Percentiles rank a stretch among this genome's conserved stretches.
These are phyloP conservation scores for Leucoagaricus sp. DNA, from an alignment of 1,284 basidiomycete species.

Conservation along the genomic window DNA sequence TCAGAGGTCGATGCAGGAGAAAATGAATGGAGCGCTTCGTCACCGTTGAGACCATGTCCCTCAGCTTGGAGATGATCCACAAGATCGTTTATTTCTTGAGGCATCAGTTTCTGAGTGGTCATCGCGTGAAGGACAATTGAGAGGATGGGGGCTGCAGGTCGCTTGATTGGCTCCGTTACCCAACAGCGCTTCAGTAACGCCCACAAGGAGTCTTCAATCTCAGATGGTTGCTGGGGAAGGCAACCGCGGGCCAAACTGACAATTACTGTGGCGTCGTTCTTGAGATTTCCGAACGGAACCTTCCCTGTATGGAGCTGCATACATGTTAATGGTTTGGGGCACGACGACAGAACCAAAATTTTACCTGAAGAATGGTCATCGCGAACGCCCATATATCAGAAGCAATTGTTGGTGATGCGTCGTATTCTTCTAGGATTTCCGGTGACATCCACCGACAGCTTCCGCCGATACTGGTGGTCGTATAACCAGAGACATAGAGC, in stretches of 20 bases:
- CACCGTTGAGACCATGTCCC: no score
- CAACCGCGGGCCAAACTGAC: conserved; percentile 3
- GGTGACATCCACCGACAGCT: conserved; percentile 22
- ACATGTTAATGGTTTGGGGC: no score
- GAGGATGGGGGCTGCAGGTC: conserved; percentile 11
- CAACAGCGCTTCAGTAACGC: conserved; percentile 16
- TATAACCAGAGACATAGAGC: conserved; percentile 18
- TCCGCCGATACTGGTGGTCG: conserved; percentile 18
- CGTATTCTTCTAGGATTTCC: conserved; percentile 17
- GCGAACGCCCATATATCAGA: conserved; percentile 21
- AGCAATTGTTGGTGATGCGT: conserved; percentile 7
- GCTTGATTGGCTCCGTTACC: conserved; percentile 11
- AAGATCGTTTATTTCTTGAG: not conserved
- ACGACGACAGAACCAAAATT: not conserved
- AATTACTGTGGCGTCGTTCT: conserved; percentile 16
- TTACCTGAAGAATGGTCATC: conserved; percentile 20
- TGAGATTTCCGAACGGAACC: conserved; percentile 14
- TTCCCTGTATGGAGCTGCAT: conserved; percentile 18
- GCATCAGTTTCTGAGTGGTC: not conserved
- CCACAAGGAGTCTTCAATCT: conserved; percentile 16
- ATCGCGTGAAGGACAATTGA: conserved; percentile 4
- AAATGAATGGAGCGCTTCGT: no score
- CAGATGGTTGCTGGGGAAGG: conserved; percentile 13
- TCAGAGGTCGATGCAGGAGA: no score
- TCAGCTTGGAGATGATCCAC: no score